Conservation (phyloP, 768 basidiomycete species). For the Podaxis pistillaris region DNA sequence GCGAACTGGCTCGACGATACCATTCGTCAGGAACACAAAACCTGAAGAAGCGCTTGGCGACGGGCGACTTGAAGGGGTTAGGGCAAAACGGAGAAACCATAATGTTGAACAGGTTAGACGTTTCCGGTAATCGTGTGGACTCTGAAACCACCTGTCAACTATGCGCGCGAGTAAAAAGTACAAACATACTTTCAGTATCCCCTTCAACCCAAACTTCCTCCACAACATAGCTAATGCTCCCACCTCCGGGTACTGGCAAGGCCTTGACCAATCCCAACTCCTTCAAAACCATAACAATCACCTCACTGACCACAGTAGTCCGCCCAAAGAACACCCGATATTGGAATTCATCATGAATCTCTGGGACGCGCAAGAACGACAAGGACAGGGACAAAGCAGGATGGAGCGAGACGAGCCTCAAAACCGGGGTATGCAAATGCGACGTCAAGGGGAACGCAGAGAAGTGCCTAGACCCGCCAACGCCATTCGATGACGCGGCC, state of each 20-base stretch:
- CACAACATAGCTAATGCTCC: conserved; percentile 67
- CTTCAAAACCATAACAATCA: conserved; percentile 48
- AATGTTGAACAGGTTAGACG: conserved; percentile 42
- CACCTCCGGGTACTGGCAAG: conserved; percentile 66
- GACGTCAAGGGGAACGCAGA: conserved; percentile 69
- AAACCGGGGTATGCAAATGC: conserved; percentile 60
- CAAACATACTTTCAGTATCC: conserved; percentile 51
- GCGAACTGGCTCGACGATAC: conserved; percentile 70
- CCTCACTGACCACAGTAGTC: conserved; percentile 51
- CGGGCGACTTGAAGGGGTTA: conserved; percentile 39
- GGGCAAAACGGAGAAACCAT: conserved; percentile 36
- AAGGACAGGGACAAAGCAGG: conserved; percentile 52
- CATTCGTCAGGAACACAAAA: conserved; percentile 79
- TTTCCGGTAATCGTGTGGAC: conserved; percentile 41
- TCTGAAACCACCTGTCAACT: conserved; percentile 26
- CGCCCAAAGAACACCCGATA: conserved; percentile 67
- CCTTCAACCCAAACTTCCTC: conserved; percentile 65
- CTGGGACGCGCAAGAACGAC: conserved; percentile 66
- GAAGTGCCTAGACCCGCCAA: conserved; percentile 47
- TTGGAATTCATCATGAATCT: conserved; percentile 70
- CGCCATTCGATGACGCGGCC: conserved; percentile 32
- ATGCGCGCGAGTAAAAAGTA: conserved; percentile 13
- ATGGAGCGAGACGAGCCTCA: conserved; percentile 74
- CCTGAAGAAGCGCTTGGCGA: conserved; percentile 46
- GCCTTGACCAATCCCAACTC: conserved; percentile 71